Evolutionary conservation across 176 grass and related monocot species (phyloP).

Genomic region (Tillandsia leiboldiana): DNA sequence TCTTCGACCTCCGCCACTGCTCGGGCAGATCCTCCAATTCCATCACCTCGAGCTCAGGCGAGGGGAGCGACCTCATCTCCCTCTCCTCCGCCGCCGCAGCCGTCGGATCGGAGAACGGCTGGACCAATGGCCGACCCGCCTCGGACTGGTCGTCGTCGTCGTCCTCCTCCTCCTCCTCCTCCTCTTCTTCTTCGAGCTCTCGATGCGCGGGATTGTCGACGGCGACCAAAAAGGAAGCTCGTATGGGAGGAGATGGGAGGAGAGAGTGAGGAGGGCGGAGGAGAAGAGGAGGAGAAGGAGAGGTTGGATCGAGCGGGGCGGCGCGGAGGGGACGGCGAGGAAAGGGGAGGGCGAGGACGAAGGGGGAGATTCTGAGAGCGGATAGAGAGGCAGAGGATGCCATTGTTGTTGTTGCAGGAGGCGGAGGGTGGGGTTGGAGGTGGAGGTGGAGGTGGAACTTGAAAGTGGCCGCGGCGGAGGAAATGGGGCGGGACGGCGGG

Average conservation of each 20-base stretch:
- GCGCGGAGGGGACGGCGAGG: constrained; percentile 15
- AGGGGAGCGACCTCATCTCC: constrained; percentile 38
- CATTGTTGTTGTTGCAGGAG: no score
- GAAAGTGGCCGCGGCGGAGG: no score
- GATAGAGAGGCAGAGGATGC: not conserved
- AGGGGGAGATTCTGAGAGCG: constrained; percentile 15
- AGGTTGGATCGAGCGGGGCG: not conserved
- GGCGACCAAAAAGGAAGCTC: constrained; percentile 3
- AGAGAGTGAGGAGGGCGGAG: constrained; percentile 15
- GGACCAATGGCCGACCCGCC: not conserved
- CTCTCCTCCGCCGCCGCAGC: constrained; percentile 36
- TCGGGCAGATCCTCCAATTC: constrained; percentile 88
- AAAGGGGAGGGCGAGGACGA: not conserved
- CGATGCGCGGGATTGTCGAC: constrained; percentile 1
- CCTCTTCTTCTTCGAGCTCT: constrained; percentile 14
- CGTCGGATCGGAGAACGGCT: constrained; percentile 27
- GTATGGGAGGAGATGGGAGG: constrained; percentile 10
- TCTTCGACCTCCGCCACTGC: constrained; percentile 84
- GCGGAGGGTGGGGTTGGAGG: no score
- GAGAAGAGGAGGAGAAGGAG: constrained; percentile 27
- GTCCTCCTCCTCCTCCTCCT: constrained; percentile 22
- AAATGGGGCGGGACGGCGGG: no score
- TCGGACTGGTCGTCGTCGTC: constrained; percentile 20
- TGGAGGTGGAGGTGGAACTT: no score
- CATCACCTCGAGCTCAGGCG: constrained; percentile 54